These are phyloP conservation scores for Amniculicola lignicola DNA, from an alignment of 495 filamentous ascomycete species.

Conservation along the genomic window DNA sequence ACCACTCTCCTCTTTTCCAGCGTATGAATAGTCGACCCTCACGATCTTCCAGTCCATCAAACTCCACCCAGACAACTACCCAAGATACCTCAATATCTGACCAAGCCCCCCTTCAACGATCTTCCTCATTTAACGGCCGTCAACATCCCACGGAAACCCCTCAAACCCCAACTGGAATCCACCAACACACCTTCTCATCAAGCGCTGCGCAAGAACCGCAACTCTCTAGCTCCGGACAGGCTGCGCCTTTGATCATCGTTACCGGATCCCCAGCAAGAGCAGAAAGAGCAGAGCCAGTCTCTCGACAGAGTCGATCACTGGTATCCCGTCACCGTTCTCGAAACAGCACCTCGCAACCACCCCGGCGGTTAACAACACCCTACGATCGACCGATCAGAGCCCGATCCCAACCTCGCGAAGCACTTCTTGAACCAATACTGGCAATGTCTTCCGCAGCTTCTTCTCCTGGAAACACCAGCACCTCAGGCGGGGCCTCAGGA, in stretches of 20 bases:
- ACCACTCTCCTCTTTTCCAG: constrained; percentile 2
- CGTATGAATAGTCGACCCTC: constrained; percentile 19
- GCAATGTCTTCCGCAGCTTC: constrained; percentile 30
- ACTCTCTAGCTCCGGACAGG: too few relatives aligned
- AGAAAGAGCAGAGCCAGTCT: not conserved
- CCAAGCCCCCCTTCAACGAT: too few relatives aligned
- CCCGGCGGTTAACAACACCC: constrained; percentile 14
- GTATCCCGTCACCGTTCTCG: constrained; percentile 12
- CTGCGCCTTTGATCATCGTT: constrained; percentile 19
- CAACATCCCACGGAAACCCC: constrained; percentile 9
- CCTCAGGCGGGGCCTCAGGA: constrained; percentile 4
- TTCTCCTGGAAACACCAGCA: constrained; percentile 27
- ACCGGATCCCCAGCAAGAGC: constrained; percentile 10
- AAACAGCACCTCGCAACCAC: constrained; percentile 16
- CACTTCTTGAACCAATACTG: not conserved
- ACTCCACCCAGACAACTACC: not conserved
- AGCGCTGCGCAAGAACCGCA: not conserved
- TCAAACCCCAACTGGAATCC: constrained; percentile 1
- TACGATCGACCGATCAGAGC: constrained; percentile 14
- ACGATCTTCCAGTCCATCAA: constrained; percentile 17
- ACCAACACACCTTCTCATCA: not conserved
- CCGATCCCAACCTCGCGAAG: constrained; percentile 7
- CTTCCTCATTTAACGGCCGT: not conserved
- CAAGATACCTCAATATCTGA: not conserved
- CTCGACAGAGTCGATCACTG: constrained; percentile 17